Conservation (phyloP, 345 rosid species). For the Syzygium aromaticum region DNA sequence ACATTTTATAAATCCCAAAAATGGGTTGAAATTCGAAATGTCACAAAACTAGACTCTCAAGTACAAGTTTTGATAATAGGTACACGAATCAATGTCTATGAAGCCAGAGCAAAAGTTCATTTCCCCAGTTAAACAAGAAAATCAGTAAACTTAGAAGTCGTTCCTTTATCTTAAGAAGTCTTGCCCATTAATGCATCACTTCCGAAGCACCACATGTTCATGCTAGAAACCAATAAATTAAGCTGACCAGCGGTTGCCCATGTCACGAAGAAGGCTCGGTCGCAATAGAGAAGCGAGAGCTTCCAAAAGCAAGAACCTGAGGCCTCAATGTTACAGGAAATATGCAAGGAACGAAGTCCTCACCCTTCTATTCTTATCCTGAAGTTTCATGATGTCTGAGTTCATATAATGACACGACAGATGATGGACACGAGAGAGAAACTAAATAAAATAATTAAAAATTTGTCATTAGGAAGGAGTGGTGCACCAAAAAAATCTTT, state of each 20-base stretch:
- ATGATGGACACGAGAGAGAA: not conserved
- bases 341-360: no score
- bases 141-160: not conserved
- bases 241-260: slow-evolving; percentile 39
- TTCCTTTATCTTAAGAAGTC: not conserved
- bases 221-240: not conserved
- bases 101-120: not conserved
- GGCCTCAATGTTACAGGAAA: no score
- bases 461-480: not conserved
- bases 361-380: no score
- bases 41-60: no score
- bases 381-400: no score
- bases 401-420: no score
- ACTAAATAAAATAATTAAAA: not conserved
- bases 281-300: slow-evolving; percentile 41
- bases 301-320: slow-evolving; percentile 23
- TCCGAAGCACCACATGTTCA: not conserved
- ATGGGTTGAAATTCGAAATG: no score
- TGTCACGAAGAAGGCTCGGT: slow-evolving; percentile 37
- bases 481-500: not conserved
- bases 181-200: not conserved
- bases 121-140: not conserved
- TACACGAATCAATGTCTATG: not conserved
- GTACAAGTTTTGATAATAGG: no score
- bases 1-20: no score